Base-by-base conservation (phyloP, 225 moss, liverwort and hornwort species). In the Asterella californica region DNA sequence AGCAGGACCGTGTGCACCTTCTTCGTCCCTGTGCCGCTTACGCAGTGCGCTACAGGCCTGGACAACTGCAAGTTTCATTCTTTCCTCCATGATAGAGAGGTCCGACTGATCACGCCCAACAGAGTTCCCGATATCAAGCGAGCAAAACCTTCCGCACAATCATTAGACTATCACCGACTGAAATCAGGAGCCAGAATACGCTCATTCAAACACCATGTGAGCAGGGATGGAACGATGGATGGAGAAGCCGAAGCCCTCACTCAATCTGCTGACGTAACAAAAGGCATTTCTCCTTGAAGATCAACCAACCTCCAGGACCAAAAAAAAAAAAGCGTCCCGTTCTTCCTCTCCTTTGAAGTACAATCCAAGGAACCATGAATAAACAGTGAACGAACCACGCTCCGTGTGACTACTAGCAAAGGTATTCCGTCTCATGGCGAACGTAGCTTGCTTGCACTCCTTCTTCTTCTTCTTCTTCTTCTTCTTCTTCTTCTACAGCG, bases 1-100 rank as follows among this genome's bases (percentile, higher is more conserved):
- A 21, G 93, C 91, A 11, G 95, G 93, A 55, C 87, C 85, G 27
- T 91, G 93, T 4, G 93, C 95, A 61, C 90, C 93, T 83, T 95
- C 95, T 81, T 95, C 95, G 70, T 79, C 75, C 61, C 76, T 88
- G 62, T 95, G 91, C 22, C 95, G 91, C 47, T 89, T 85, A 72
- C 86, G 89, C 72, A 95, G 85, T 12, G 93, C 90, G 67, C 88
- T 82, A 79, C 93, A 93, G 10, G 90, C 90, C 73, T 95, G 83
- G 71, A 90, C 78, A 15, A 93, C 90, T 10, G 95, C 93, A 27
- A 81, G 75, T 9, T 86, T 90, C 93, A 93, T 93, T 72, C 91
- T 88, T 66, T 91, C 91, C 82, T 91, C 91, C 93, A 95, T 95
- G 75, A 25, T 60, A 18, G 32, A 74, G 33, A 67, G 9, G 4